Conservation (phyloP, 2,329 filamentous ascomycete species). For the Botrytis paeoniae region DNA sequence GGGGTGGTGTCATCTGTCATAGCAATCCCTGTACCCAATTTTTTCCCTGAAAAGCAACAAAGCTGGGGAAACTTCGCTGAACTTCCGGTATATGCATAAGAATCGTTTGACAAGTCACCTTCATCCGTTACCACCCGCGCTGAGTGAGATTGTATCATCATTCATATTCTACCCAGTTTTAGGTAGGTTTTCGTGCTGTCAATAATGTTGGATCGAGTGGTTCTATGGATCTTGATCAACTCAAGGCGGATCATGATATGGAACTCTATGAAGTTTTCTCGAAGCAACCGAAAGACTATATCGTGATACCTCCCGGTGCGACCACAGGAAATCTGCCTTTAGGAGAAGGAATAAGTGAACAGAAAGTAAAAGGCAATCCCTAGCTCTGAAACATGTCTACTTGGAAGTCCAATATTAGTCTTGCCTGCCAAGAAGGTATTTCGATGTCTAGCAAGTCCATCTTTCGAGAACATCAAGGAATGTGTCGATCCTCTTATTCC, state of each 20-base stretch:
- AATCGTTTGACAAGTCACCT: neutral
- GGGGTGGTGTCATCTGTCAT: slow-evolving; percentile 7
- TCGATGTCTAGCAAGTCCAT: neutral
- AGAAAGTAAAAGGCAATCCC: too few species aligned
- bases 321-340: neutral
- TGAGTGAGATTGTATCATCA: slow-evolving; percentile 7
- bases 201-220: neutral
- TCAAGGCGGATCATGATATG: neutral
- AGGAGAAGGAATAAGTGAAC: neutral
- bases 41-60: neutral
- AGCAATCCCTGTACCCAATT: neutral
- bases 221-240: neutral
- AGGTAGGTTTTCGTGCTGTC: neutral
- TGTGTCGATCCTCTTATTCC: neutral
- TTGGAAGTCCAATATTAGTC: neutral
- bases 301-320: neutral
- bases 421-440: neutral
- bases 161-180: neutral
- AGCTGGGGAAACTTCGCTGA: slow-evolving; percentile 4
- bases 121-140: neutral
- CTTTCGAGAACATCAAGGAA: neutral
- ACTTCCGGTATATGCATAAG: neutral
- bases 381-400: neutral
- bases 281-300: neutral
- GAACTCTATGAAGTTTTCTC: neutral